Evolutionary conservation across 768 basidiomycete genomes (phyloP).

Genomic region (Leccinellum rugosiceps): DNA sequence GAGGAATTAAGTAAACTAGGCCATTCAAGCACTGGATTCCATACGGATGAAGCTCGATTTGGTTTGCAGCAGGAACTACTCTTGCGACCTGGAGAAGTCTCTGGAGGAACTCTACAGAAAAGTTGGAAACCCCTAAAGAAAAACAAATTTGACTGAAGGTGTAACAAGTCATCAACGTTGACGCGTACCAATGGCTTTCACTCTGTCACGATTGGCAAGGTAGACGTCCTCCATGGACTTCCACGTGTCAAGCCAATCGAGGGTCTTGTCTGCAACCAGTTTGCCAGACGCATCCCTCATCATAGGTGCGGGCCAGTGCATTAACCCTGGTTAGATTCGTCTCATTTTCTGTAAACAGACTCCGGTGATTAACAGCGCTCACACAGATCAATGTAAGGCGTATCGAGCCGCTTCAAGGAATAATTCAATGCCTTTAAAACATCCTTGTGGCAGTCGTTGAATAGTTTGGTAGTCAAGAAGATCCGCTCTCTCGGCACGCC

Average conservation of each 20-base stretch:
- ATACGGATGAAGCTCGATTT: conserved; percentile 73
- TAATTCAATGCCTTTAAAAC: conserved; percentile 58
- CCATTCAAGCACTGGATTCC: conserved; percentile 17
- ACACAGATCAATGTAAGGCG: conserved; percentile 80
- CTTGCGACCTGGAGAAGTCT: conserved; percentile 52
- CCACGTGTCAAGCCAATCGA: conserved; percentile 78
- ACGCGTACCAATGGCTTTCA: conserved; percentile 65
- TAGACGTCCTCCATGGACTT: conserved; percentile 68
- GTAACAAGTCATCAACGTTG: not conserved
- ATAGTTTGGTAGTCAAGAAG: conserved; percentile 79
- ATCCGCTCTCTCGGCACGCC: conserved; percentile 70
- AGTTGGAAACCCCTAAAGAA: conserved; percentile 61
- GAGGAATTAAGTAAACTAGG: not conserved
- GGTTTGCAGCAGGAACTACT: conserved; percentile 72
- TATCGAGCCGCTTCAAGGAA: conserved; percentile 65
- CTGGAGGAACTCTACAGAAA: conserved; percentile 61
- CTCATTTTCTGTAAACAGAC: not conserved
- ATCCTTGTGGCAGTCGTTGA: conserved; percentile 58
- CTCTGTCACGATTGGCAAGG: conserved; percentile 61
- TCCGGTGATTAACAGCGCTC: conserved; percentile 14
- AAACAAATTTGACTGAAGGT: not conserved
- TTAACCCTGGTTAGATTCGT: conserved; percentile 46
- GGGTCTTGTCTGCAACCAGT: conserved; percentile 45
- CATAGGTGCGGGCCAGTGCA: conserved; percentile 86
- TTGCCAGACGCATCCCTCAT: conserved; percentile 37